phyloP scores from a whole-genome alignment of 352 stramenopile species.

The Phytophthora ohioensis region DNA sequence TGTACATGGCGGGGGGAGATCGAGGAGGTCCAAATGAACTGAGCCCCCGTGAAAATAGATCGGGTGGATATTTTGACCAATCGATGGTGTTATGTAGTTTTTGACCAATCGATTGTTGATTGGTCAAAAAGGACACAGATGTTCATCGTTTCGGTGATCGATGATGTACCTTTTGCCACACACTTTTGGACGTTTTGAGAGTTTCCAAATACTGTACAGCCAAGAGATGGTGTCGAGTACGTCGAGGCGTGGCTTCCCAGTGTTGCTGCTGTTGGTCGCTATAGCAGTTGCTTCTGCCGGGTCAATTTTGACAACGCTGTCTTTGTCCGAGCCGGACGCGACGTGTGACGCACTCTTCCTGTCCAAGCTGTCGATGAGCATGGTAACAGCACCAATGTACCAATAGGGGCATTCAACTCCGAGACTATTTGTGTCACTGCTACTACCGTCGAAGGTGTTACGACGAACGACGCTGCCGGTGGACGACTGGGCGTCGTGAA shows the following conservation, averaged over 20 bases:
- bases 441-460: not conserved
- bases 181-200: constrained; percentile 1
- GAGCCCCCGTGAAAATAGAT: not conserved
- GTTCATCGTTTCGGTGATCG: constrained; percentile 37
- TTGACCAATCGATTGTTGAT: constrained; percentile 8
- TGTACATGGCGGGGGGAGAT: constrained; percentile 56
- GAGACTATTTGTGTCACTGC: not conserved
- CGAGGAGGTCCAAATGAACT: not conserved
- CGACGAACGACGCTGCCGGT: not conserved
- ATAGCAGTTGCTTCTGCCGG: not conserved
- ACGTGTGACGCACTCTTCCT: constrained; percentile 25
- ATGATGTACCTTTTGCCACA: constrained; percentile 8
- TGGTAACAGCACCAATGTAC: not conserved
- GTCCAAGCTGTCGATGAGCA: constrained; percentile 17
- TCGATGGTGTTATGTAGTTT: not conserved
- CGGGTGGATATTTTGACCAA: constrained; percentile 5
- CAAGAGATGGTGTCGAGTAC: not conserved
- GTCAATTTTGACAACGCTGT: constrained; percentile 11
- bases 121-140: not conserved
- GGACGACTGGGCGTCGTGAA: constrained; percentile 25
- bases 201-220: not conserved
- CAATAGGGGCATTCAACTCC: not conserved
- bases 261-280: not conserved
- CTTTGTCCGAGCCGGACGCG: not conserved
- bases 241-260: not conserved